Conservation (phyloP, 768 basidiomycete genomes). For the Thelephora aurantiotincta region DNA sequence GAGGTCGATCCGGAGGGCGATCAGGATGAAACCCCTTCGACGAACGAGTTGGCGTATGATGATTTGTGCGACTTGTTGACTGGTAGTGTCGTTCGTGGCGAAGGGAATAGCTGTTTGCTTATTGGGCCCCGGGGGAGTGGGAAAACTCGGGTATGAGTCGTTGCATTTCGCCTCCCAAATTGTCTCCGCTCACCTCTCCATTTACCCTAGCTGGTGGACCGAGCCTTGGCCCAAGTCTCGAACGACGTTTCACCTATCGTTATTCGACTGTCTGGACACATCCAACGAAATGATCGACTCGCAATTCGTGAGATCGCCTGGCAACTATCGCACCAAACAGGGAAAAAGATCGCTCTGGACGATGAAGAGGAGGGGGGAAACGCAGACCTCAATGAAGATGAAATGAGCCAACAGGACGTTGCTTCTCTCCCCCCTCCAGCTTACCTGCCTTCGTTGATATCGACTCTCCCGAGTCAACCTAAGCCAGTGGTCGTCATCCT, state of each 20-base stretch:
- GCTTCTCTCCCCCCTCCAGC: conserved; percentile 45
- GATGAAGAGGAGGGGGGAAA: conserved; percentile 24
- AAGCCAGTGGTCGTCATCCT: conserved; percentile 75
- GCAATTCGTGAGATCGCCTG: conserved; percentile 89
- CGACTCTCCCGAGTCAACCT: conserved; percentile 61
- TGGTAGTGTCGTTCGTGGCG: conserved; percentile 67
- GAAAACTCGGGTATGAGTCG: conserved; percentile 59
- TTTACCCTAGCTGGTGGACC: conserved; percentile 39
- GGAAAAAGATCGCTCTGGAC: conserved; percentile 30
- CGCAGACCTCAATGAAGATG: conserved; percentile 17
- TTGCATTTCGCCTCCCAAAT: conserved; percentile 1
- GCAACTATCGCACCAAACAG: conserved; percentile 71
- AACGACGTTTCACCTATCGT: conserved; percentile 38
- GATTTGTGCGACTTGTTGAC: conserved; percentile 50
- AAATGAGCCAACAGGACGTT: conserved; percentile 31
- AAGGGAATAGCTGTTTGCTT: conserved; percentile 88
- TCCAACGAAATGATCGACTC: conserved; percentile 72
- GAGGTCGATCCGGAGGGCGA: conserved; percentile 15
- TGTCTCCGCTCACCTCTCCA: neutral
- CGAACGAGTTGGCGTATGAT: conserved; percentile 37
- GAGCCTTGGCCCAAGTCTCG: conserved; percentile 32
- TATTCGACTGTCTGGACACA: conserved; percentile 73
- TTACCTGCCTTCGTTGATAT: conserved; percentile 61
- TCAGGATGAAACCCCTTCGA: conserved; percentile 22
- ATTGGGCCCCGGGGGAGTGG: conserved; percentile 80